Evolutionary conservation across 257 asterid species (phyloP), one percentile per base, ranked within the genome.

Genomic region (Penstemon eatonii): DNA sequence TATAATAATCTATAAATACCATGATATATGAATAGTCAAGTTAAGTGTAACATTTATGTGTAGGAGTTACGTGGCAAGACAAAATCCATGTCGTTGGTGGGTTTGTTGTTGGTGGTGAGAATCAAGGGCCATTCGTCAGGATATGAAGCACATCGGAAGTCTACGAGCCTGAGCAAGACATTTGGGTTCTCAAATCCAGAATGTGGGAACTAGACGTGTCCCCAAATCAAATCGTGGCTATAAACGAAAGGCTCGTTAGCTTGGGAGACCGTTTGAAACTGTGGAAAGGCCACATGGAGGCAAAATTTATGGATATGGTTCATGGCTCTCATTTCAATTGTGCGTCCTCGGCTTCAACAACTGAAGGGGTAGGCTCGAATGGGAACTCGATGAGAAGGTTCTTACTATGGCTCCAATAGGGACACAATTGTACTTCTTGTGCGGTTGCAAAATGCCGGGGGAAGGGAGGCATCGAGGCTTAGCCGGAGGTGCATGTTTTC

Each of bases 181-280:
- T 12, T 8, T 89, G 92, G 95, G 68, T 68, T 10, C 74, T 77
- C 39, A 72, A 58, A 55, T 70, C 84, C 4, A 79, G 89, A 39
- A 87, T 87, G 95, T 87, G 96, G 96, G 88, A 79, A n/a, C 81
- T 89, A 0, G 96, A 89, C 66, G 75, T 85, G 36, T 95, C 95
- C 3, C 96, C 92, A 3, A 65, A 86, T 42, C 87, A 89, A 65
- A 89, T 89, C 25, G 87, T 78, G 8, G 70, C 77, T 25, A 72
- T 89, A n/a, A 70, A 79, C 19, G 89, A 76, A 6, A 80, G 71
- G 66, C 81, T 87, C 3, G 82, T 77, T 59, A 89, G 96, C 79
- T 83, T 90, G 2, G 92, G 95, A 5, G 95, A 89, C 45, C 78
- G 90, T 19, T 72, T 87, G 19, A 81, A 63, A 58, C 73, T 86